Conservation (phyloP, 305 asterid genomes). For the Caryopteris hybrid region DNA sequence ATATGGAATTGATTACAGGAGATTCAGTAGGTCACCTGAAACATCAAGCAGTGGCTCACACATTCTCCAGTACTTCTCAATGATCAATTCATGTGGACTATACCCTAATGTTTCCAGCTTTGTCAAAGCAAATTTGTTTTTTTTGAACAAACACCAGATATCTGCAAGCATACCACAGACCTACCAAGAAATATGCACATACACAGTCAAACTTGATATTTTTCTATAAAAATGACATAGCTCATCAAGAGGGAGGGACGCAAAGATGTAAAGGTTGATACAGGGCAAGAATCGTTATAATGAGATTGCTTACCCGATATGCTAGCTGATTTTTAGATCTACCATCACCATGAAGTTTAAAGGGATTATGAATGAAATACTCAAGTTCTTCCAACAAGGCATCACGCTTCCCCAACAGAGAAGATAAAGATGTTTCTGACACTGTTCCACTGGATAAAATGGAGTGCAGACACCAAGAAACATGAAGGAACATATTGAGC, state of each 20-base stretch:
- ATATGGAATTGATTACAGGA: constrained; percentile 14
- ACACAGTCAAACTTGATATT: constrained; percentile 16
- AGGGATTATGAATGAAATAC: constrained; percentile 42
- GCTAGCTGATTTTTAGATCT: constrained; percentile 58
- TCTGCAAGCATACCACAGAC: constrained; percentile 78
- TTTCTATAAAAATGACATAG: not conserved
- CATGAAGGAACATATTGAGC: constrained; percentile 90
- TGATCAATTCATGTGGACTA: constrained; percentile 50
- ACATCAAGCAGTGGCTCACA: constrained; percentile 66
- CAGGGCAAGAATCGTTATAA: constrained; percentile 1
- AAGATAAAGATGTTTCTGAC: constrained; percentile 55
- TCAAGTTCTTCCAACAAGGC: constrained; percentile 78
- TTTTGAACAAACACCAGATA: constrained; percentile 80
- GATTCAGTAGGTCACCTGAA: constrained; percentile 51
- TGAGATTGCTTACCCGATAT: constrained; percentile 56
- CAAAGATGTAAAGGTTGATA: not conserved
- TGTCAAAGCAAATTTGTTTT: constrained; percentile 53
- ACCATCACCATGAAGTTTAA: constrained; percentile 37
- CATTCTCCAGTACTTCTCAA: constrained; percentile 75
- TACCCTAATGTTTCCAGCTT: constrained; percentile 70
- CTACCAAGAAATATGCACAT: constrained; percentile 34
- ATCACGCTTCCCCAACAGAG: constrained; percentile 58
- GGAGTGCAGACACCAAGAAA: constrained; percentile 81
- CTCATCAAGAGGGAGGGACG: not conserved
- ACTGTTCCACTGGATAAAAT: constrained; percentile 61